Conservation (phyloP, 768 basidiomycete species). For the Lentinus tigrinus region DNA sequence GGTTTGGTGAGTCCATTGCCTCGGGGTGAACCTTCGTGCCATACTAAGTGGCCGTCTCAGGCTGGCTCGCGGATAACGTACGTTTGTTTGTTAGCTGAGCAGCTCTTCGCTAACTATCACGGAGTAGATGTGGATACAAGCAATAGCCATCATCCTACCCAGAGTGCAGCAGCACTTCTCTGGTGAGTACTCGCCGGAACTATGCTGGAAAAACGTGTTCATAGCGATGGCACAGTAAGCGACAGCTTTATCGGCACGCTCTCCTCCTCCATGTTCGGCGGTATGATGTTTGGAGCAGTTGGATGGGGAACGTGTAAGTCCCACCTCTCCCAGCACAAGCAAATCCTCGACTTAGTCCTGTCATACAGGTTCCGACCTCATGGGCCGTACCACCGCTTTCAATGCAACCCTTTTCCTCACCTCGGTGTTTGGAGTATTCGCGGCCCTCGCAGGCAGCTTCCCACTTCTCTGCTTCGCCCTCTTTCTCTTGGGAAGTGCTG, state of each 20-base stretch:
- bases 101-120: slow-evolving; percentile 26
- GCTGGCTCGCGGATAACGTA: slow-evolving; percentile 95
- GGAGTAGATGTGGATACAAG: slow-evolving; percentile 91
- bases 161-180: slow-evolving; percentile 88
- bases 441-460: slow-evolving; percentile 75
- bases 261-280: slow-evolving; percentile 86
- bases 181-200: slow-evolving; percentile 40
- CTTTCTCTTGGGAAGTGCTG: slow-evolving; percentile 89
- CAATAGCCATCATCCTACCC: slow-evolving; percentile 91
- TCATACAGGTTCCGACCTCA: slow-evolving; percentile 70
- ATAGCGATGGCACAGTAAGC: slow-evolving; percentile 45
- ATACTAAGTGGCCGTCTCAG: slow-evolving; percentile 35
- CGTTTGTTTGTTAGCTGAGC: slow-evolving; percentile 21
- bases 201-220: too few relatives aligned
- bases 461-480: slow-evolving; percentile 66
- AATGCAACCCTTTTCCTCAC: slow-evolving; percentile 92
- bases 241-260: slow-evolving; percentile 77
- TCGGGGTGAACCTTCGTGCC: background rate
- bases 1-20: slow-evolving; percentile 66
- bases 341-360: background rate
- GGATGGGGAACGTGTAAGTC: slow-evolving; percentile 87
- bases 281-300: slow-evolving; percentile 96
- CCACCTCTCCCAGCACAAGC: background rate
- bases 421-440: slow-evolving; percentile 79
- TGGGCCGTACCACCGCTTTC: slow-evolving; percentile 88